Percentiles rank a stretch among this genome's conserved stretches.
These are phyloP conservation scores for Amanita jacksonii DNA, from an alignment of 768 basidiomycete species.

Conservation along the genomic window DNA sequence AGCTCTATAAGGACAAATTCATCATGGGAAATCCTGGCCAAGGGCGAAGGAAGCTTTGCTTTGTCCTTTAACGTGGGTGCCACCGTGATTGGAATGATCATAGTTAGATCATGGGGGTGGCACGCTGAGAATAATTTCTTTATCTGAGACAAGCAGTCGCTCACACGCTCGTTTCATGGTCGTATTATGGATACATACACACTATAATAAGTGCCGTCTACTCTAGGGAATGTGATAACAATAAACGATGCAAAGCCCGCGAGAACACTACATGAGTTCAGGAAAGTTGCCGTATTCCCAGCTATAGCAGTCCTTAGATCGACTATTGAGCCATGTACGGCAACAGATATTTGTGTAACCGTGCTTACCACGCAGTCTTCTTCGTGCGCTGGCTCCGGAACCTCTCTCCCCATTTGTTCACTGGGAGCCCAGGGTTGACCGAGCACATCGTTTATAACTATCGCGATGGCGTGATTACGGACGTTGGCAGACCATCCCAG, in stretches of 20 bases:
- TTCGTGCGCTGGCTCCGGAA: constrained; percentile 44
- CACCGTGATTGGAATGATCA: constrained; percentile 62
- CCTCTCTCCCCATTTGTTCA: constrained; percentile 50
- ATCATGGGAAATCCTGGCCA: constrained; percentile 68
- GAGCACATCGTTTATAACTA: constrained; percentile 67
- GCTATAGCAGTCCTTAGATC: constrained; percentile 51
- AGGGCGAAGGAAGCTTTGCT: constrained; percentile 47
- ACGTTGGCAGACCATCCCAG: constrained; percentile 80
- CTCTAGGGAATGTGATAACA: no score
- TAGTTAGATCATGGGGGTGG: no score
- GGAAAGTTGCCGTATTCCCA: constrained; percentile 53
- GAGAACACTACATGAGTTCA: neutral
- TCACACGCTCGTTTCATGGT: neutral
- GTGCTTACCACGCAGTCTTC: constrained; percentile 62
- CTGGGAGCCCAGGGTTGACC: constrained; percentile 62
- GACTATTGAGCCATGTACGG: no score
- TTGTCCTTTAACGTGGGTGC: constrained; percentile 18
- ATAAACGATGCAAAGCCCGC: no score
- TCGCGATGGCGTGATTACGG: constrained; percentile 71
- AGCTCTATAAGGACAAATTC: constrained; percentile 82
- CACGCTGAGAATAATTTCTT: no score
- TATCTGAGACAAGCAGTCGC: no score
- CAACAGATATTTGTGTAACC: no score
- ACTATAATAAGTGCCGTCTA: no score
- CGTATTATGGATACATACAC: no score